phyloP scores from a whole-genome alignment of 2,329 filamentous ascomycete genomes.

The Ophiostoma sp. region DNA sequence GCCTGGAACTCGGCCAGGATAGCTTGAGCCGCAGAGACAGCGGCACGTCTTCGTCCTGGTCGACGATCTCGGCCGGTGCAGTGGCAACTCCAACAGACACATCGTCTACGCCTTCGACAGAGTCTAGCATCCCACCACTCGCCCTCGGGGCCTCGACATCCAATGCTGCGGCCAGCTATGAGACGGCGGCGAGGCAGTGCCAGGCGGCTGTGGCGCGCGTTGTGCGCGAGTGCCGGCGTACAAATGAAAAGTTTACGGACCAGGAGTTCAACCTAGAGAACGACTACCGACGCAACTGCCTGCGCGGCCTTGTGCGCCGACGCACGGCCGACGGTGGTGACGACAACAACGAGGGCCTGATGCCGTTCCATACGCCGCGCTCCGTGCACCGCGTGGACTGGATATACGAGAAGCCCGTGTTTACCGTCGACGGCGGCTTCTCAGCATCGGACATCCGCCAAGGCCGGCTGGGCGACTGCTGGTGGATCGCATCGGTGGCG shows the following conservation, averaged over 20 bases:
- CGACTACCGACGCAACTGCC: constrained; percentile 36
- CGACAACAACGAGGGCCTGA: constrained; percentile 16
- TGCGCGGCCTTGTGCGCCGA: constrained; percentile 31
- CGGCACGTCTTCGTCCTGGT: constrained; percentile 15
- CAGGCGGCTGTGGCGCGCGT: constrained; percentile 38
- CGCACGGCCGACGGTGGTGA: constrained; percentile 17
- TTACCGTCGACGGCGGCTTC: constrained; percentile 37
- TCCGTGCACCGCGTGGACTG: constrained; percentile 42
- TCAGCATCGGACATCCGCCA: constrained; percentile 41
- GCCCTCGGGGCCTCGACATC: background rate
- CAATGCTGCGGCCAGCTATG: constrained; percentile 33
- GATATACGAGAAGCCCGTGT: constrained; percentile 55
- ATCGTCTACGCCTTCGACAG: background rate
- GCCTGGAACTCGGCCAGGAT: background rate
- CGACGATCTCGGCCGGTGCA: constrained; percentile 7
- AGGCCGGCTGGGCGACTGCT: constrained; percentile 59
- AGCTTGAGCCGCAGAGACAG: background rate
- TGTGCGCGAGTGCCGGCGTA: constrained; percentile 40
- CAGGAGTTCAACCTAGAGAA: constrained; percentile 42
- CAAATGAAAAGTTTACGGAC: constrained; percentile 43
- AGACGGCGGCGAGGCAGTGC: constrained; percentile 39
- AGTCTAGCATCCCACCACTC: background rate
- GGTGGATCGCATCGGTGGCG: constrained; percentile 65
- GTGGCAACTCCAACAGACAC: background rate
- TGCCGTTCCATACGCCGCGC: constrained; percentile 31